Base-by-base conservation (phyloP, 139 green algal species). In the Diplosphaera chodatii region DNA sequence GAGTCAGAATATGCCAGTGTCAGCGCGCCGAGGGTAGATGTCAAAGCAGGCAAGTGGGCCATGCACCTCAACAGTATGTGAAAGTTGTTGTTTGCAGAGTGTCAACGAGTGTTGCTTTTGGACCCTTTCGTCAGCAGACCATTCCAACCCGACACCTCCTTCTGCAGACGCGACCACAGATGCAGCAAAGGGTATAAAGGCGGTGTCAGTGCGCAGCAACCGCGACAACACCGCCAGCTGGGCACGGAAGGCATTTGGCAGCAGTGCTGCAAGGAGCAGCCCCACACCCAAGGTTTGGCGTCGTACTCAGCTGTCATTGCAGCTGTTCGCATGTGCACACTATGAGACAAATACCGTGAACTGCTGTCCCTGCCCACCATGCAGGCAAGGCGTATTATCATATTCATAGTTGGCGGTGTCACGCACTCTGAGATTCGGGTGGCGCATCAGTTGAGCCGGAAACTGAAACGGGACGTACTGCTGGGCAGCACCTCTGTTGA, bases 361-460 rank as follows among this genome's bases (percentile, higher is more conserved):
- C n/a, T n/a, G n/a, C n/a, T n/a, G n/a, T n/a, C n/a, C n/a, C n/a
- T n/a, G n/a, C n/a, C 18, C 18, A 23, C 48, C 22, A 27, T 32
- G 59, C 71, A 76, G 63, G 68, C 65, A 31, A 59, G 37, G 41
- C 81, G 90, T 27, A 70, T 98, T 32, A 72, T 98, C 29, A 79
- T 95, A 15, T 98, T 96, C 77, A 80, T 98, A 3, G 70, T 97
- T 3, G 93, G 93, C 4, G 93, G 93, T 15, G 78, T 93, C 23
- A 93, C 87, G 2, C 81, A 86, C 68, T 91, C 82, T 23, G 90
- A 97, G 80, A 91, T 97, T 77, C 82, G 93, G 5, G 81, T 85
- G 18, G 91, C 81, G 31, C 93, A 98, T 85, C 78, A 87, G 74
- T 69, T 95, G 67, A 82, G 79, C 18, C 31, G 66, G 48, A 48